Conservation (phyloP, 2,329 filamentous ascomycete species). For the Alternaria arborescens region DNA sequence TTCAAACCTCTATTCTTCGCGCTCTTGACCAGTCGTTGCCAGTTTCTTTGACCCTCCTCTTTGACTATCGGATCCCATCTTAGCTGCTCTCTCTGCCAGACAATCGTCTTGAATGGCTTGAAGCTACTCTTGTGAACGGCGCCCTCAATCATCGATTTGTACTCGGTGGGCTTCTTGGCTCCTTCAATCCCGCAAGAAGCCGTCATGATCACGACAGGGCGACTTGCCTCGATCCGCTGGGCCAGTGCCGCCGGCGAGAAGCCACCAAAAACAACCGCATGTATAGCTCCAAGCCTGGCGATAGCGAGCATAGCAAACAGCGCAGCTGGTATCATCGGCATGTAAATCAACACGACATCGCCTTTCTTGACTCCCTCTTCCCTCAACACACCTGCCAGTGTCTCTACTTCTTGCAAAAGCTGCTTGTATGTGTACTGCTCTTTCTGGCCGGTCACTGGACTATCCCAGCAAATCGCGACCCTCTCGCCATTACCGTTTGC, state of each 20-base stretch:
- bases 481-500: slow-evolving; percentile 73
- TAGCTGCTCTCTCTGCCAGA: slow-evolving; percentile 84
- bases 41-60: slow-evolving; percentile 75
- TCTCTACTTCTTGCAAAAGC: slow-evolving; percentile 81
- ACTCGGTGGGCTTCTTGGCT: slow-evolving; percentile 78
- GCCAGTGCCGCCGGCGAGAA: slow-evolving; percentile 84
- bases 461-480: slow-evolving; percentile 86
- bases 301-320: slow-evolving; percentile 86
- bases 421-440: slow-evolving; percentile 77
- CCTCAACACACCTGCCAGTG: slow-evolving; percentile 79
- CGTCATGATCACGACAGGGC: slow-evolving; percentile 79
- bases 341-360: slow-evolving; percentile 90
- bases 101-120: slow-evolving; percentile 76
- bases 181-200: slow-evolving; percentile 94
- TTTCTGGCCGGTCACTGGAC: slow-evolving; percentile 79
- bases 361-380: slow-evolving; percentile 84
- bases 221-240: slow-evolving; percentile 85
- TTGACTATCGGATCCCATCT: slow-evolving; percentile 76
- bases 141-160: slow-evolving; percentile 76
- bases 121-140: slow-evolving; percentile 72
- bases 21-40: slow-evolving; percentile 79
- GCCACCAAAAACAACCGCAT: slow-evolving; percentile 92
- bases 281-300: slow-evolving; percentile 82
- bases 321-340: slow-evolving; percentile 95
- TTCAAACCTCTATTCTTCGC: slow-evolving; percentile 72